A percentile compares a stretch with the other conserved stretches of the same genome.
Conservation (phyloP, 805 yeast species). For the Wickerhamiella alocasiicola region DNA sequence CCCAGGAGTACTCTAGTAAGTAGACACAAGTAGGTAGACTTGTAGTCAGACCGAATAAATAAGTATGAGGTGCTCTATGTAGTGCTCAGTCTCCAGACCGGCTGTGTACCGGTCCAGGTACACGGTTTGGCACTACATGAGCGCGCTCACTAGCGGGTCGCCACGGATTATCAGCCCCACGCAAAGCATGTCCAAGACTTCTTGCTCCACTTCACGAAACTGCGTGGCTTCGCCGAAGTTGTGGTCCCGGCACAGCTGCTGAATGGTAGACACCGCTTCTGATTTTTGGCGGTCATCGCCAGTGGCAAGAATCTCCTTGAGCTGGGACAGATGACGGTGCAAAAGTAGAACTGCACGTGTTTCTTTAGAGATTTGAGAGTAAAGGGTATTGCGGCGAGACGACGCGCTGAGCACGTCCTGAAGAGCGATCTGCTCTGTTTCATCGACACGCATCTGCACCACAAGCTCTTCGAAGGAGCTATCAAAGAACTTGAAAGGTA, state of each 20-base stretch:
- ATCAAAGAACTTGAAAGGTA: conserved; percentile 22
- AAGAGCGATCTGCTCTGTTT: conserved; percentile 26
- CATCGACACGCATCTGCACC: conserved; percentile 21
- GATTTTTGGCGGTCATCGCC: conserved; percentile 8
- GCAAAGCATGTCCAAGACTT: conserved; percentile 12
- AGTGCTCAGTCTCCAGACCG: no score
- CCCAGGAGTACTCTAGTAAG: no score
- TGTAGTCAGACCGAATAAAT: no score
- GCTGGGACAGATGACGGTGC: conserved; percentile 10
- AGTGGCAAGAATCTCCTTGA: not conserved
- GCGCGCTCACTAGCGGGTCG: conserved; percentile 13
- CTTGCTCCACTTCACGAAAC: conserved; percentile 8
- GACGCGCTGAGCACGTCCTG: conserved; percentile 19
- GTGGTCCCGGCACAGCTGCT: conserved; percentile 12
- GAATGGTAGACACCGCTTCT: conserved; percentile 9
- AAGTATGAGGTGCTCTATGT: no score
- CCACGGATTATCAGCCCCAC: conserved; percentile 20
- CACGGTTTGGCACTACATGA: no score
- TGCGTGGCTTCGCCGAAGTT: conserved; percentile 1
- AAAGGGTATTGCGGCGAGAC: conserved; percentile 2
- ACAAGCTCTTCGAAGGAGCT: conserved; percentile 17
- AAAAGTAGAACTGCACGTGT: conserved; percentile 12
- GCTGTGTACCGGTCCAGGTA: no score
- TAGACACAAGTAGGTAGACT: no score
- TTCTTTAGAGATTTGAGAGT: conserved; percentile 10